These are phyloP conservation scores for Asterella californica DNA, from an alignment of 225 moss, liverwort and hornwort species.

Conservation along the genomic window DNA sequence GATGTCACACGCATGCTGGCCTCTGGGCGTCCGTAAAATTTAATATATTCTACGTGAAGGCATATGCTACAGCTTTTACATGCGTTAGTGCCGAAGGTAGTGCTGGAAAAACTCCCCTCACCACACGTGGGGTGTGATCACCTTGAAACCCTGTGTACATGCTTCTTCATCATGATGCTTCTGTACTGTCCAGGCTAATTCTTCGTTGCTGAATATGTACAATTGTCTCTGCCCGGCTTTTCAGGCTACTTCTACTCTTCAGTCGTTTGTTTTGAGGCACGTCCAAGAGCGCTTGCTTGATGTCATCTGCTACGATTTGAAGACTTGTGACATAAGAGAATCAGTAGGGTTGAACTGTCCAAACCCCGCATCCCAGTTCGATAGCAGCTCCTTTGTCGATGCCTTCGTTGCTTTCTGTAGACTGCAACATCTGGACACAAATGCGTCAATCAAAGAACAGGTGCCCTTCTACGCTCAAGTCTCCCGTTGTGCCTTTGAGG, in stretches of 20 bases:
- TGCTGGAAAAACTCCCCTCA: too few relatives aligned
- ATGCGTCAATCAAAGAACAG: constrained; percentile 70
- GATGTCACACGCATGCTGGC: not conserved
- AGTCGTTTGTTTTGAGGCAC: constrained; percentile 55
- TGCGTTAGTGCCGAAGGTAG: too few relatives aligned
- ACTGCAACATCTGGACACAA: constrained; percentile 77
- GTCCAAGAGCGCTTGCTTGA: constrained; percentile 69
- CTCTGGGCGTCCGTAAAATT: not conserved
- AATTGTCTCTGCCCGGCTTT: not conserved
- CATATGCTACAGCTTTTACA: too few relatives aligned
- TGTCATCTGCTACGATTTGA: constrained; percentile 75
- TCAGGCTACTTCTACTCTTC: constrained; percentile 23
- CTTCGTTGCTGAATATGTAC: not conserved
- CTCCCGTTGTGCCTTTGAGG: not conserved
- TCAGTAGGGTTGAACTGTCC: constrained; percentile 33
- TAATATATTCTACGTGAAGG: not conserved
- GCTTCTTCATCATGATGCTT: not conserved
- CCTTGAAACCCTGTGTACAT: not conserved
- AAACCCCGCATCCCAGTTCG: constrained; percentile 48
- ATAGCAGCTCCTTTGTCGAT: constrained; percentile 74
- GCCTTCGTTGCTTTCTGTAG: constrained; percentile 86
- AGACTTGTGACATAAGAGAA: constrained; percentile 21
- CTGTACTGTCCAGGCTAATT: not conserved
- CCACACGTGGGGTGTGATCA: too few relatives aligned
- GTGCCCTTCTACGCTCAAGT: constrained; percentile 29